These are phyloP conservation scores for Cucurbita pepo DNA, from an alignment of 306 rosid genomes.

Conservation along the genomic window DNA sequence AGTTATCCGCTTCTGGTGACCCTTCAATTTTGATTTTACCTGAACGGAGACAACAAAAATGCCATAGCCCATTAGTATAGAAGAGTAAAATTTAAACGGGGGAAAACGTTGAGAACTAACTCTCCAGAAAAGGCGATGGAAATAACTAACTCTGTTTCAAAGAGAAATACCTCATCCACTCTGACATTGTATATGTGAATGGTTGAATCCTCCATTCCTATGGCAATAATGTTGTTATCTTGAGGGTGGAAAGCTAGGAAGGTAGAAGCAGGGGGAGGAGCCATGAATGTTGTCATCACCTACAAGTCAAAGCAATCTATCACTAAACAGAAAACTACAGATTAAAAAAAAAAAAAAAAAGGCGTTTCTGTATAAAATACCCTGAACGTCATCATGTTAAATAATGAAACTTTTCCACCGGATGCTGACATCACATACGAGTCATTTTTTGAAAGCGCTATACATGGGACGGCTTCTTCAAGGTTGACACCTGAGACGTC, in stretches of 20 bases:
- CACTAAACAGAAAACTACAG: constrained; percentile 4
- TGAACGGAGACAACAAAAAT: constrained; percentile 8
- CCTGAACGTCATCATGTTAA: constrained; percentile 78
- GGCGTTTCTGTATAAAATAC: constrained; percentile 13
- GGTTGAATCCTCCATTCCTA: constrained; percentile 85
- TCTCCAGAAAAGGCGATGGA: background rate
- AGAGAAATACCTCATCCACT: constrained; percentile 55
- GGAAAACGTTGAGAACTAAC: background rate
- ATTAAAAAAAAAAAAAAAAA: background rate
- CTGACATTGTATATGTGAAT: constrained; percentile 67
- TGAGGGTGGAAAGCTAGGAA: constrained; percentile 70
- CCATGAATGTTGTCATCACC: constrained; percentile 81
- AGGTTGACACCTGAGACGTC: constrained; percentile 71
- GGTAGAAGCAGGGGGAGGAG: constrained; percentile 72
- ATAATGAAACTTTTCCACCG: constrained; percentile 75
- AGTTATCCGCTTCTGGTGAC: constrained; percentile 63
- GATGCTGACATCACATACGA: constrained; percentile 78
- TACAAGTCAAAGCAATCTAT: constrained; percentile 15
- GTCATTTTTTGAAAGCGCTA: constrained; percentile 77
- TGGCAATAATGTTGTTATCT: constrained; percentile 87
- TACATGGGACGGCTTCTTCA: constrained; percentile 76
- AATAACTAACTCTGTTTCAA: background rate
- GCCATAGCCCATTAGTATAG: background rate
- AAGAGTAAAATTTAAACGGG: background rate
- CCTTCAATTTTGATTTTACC: constrained; percentile 73